These are phyloP conservation scores for Bruguiera parviflora DNA, from an alignment of 345 rosid genomes.

Conservation along the genomic window DNA sequence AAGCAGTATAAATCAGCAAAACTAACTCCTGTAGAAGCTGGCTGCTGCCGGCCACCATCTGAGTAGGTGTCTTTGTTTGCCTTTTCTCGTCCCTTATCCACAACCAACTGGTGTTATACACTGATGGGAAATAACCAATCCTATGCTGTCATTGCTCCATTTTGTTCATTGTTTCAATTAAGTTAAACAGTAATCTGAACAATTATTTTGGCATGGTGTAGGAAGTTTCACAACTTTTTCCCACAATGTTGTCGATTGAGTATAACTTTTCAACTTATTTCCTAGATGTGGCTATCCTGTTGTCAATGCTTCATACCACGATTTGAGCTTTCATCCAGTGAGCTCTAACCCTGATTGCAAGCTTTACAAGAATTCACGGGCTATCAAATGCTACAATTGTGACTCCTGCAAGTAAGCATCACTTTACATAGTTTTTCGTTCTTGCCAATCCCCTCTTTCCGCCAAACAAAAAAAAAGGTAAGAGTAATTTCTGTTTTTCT, in stretches of 20 bases:
- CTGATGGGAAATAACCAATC: not conserved
- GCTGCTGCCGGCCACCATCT: slow-evolving; percentile 93
- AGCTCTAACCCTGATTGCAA: slow-evolving; percentile 82
- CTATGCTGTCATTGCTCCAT: not conserved
- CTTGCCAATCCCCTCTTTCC: not conserved
- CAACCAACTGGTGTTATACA: not conserved
- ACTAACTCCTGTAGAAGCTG: slow-evolving; percentile 81
- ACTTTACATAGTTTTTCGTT: not conserved
- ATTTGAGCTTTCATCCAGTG: slow-evolving; percentile 83
- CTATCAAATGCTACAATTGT: slow-evolving; percentile 80
- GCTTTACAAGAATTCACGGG: slow-evolving; percentile 62
- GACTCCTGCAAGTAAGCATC: slow-evolving; percentile 84
- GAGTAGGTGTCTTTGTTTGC: slow-evolving; percentile 42
- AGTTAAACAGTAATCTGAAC: not conserved
- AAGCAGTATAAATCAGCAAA: slow-evolving; percentile 67
- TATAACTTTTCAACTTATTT: slow-evolving; percentile 3
- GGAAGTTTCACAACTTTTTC: too few relatives aligned
- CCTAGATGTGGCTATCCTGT: slow-evolving; percentile 85
- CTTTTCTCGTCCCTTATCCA: not conserved
- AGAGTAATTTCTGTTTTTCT: not conserved
- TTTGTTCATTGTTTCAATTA: too few relatives aligned
- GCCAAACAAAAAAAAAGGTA: too few relatives aligned
- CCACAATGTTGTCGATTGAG: not conserved
- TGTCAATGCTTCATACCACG: slow-evolving; percentile 69
- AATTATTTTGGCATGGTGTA: not conserved